Percentiles rank a stretch among this genome's conserved stretches.
phyloP scores from a whole-genome alignment of 2,329 filamentous ascomycete genomes.

The Chaetomium globosum region DNA sequence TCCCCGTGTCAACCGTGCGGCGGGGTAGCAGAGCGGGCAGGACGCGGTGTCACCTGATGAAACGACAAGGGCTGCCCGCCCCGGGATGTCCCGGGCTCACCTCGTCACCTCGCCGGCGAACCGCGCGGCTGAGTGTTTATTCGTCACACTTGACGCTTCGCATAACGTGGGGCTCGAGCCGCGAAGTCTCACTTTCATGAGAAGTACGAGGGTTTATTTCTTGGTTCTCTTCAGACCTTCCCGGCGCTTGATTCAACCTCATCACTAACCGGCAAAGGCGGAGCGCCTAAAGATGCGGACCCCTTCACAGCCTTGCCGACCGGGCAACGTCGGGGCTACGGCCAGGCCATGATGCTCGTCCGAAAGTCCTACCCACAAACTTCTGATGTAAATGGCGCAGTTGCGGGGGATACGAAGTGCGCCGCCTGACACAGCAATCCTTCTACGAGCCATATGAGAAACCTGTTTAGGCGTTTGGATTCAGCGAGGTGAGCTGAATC shows the following conservation, averaged over 20 bases:
- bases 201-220: background rate
- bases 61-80: slow-evolving; percentile 7
- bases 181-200: background rate
- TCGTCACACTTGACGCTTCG: background rate
- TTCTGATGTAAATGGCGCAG: slow-evolving; percentile 9
- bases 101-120: slow-evolving; percentile 7
- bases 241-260: background rate
- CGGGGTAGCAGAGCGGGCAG: slow-evolving; percentile 30
- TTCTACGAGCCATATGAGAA: slow-evolving; percentile 10
- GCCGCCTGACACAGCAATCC: slow-evolving; percentile 12
- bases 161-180: background rate
- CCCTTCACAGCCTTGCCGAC: background rate
- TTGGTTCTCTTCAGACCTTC: background rate
- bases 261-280: background rate
- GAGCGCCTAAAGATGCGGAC: background rate
- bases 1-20: slow-evolving; percentile 23
- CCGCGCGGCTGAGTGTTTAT: background rate
- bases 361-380: background rate
- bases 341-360: slow-evolving; percentile 2
- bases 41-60: slow-evolving; percentile 36
- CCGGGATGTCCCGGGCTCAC: slow-evolving; percentile 9
- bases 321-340: background rate
- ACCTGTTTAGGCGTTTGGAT: background rate
- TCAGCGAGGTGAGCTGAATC: slow-evolving; percentile 1
- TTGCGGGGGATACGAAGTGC: slow-evolving; percentile 9